Base-by-base conservation (phyloP, 2,329 filamentous ascomycete genomes). In the Myrmaecium sp. region DNA sequence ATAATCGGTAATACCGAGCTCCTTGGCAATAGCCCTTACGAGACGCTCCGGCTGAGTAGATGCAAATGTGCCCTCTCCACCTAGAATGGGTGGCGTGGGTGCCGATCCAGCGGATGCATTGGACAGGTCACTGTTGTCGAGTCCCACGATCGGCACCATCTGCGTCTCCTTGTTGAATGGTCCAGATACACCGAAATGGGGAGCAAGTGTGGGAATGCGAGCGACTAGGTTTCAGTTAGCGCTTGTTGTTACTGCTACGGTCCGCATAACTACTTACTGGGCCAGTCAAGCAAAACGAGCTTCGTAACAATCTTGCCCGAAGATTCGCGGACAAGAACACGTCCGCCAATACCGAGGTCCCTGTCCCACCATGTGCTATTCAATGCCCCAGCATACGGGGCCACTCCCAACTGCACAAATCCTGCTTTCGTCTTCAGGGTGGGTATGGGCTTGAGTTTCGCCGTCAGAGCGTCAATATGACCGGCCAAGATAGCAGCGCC, bases 311-410 rank as follows among this genome's bases (percentile, higher is more conserved):
- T 81, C 64, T 86, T 91, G 38, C 76, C 76, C 3, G 69, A 55
- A 4, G 63, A 48, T 39, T 93, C 74, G 36, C 74, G 78, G 23
- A 95, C 74, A 25, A 95, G 62, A 4, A 95, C 86, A 23, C 83
- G 66, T 20, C 89, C 89, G 36, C 83, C 89, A 40, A 95, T 78
- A 37, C 79, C 75, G 27, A 98, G 65, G 51, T 98, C 89, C 19
- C 89, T 71, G 51, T 95, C 89, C 86, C 84, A 95, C 89, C 89
- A 95, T 1, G 89, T 95, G 35, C 64, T 62, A 47, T 84, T 89
- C 34, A 95, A 57, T 2, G 63, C 83, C 26, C 89, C 86, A 6
- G 83, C 86, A 47, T 95, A 98, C 1, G 80, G 89, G 3, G 89
- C 84, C 28, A 95, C 81, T 14, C 81, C 86, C 5, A 95, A 66